Evolutionary conservation across 1,284 basidiomycete species (phyloP).

Genomic region (Gymnopus androsaceus): DNA sequence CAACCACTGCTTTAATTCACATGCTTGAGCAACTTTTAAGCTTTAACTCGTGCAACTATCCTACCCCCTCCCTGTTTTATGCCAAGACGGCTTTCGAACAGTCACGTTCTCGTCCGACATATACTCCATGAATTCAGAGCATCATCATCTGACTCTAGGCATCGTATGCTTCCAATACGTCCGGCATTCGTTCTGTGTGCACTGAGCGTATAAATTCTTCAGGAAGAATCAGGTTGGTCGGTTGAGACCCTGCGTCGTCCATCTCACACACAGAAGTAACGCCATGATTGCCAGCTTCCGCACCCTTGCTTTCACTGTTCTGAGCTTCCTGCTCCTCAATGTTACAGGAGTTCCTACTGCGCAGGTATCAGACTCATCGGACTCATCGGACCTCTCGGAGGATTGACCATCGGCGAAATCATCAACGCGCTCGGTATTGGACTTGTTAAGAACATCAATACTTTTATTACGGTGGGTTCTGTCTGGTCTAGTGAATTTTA

Average conservation of each 20-base stretch:
- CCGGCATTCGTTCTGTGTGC: too few species aligned
- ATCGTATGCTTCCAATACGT: too few species aligned
- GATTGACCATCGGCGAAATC: constrained; percentile 35
- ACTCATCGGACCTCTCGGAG: constrained; percentile 17
- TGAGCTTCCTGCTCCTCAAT: constrained; percentile 25
- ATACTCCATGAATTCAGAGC: too few species aligned
- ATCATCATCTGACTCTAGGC: neutral
- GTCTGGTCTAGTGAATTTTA: neutral
- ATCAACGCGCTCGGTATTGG: constrained; percentile 38
- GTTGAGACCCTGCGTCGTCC: too few species aligned
- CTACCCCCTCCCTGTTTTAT: too few species aligned
- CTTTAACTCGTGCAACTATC: too few species aligned
- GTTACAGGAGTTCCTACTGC: constrained; percentile 23
- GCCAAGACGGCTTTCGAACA: too few species aligned
- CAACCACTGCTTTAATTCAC: too few species aligned
- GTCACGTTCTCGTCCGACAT: too few species aligned
- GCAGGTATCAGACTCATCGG: constrained; percentile 2
- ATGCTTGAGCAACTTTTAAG: too few species aligned
- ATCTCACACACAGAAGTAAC: neutral
- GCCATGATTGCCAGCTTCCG: constrained; percentile 19
- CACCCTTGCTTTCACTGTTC: constrained; percentile 21
- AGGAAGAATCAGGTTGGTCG: too few species aligned
- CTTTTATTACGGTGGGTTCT: constrained; percentile 37
- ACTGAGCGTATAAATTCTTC: too few species aligned
- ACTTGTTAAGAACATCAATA: constrained; percentile 38